Base-by-base conservation (phyloP, 1,139 yeast genomes). In the Saccharomyces hybrid region DNA sequence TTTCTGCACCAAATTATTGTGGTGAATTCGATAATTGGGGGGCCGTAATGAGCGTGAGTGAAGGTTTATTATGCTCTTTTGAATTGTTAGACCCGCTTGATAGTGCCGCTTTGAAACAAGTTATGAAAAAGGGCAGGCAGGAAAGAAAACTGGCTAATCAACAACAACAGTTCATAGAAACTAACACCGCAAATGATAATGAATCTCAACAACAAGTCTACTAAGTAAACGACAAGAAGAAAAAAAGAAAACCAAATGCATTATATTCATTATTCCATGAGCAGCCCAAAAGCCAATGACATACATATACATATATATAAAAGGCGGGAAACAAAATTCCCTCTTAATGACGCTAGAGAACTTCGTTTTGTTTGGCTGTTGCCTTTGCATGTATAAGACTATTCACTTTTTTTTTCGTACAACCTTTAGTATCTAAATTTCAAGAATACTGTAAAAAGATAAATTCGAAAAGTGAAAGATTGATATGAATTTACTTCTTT, bases 11-110 rank as follows among this genome's bases (percentile, higher is more conserved):
- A 1, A 93, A 93, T 71, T 93, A 93, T 69, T 93, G 99, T 73
- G 98, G 99, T 44, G 99, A 93, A 71, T 93, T 93, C 66, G 98
- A 93, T 70, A 93, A 93, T 68, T 93, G 97, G 97, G 99, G 98
- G 24, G 98, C 98, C 0, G 97, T 93, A 1, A 93, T 93, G 99
- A 84, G 95, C 64, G 98, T 93, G 16, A 83, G 88, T 61, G 97
- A 93, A 62, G 97, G 90, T 64, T 76, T 93, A 60, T 75, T 93
- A 58, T 93, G 98, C 71, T 85, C 93, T 56, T 93, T 93, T 72
- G 98, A 93, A 71, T 78, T 93, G 59, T 76, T 93, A 58, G 97
- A 93, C 72, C 99, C 99, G 7, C 77, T 93, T 65, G 99, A 93
- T 71, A 84, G 95, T 53, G 84, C 87, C 41, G 97, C 97, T 1